A percentile compares a stretch with the other conserved stretches of the same genome.
Evolutionary conservation across 306 rosid genomes (phyloP).

Genomic region (Vachellia collinsii): DNA sequence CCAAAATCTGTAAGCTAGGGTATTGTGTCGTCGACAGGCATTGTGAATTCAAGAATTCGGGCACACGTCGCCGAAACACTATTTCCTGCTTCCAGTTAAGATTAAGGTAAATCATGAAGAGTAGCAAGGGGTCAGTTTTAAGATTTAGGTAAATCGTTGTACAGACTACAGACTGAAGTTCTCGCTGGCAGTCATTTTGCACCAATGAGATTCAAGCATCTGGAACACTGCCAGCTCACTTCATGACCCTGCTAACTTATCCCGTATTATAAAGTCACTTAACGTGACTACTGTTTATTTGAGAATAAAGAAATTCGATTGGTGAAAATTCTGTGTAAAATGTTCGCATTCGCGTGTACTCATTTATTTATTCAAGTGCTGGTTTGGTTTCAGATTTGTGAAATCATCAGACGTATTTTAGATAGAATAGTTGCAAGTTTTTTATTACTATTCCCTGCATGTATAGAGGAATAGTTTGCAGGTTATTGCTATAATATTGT

Average conservation of each 20-base stretch:
- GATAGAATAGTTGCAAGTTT: neutral
- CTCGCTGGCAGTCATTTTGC: neutral
- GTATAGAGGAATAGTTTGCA: neutral
- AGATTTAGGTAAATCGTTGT: neutral
- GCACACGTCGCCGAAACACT: neutral
- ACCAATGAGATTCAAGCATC: conserved; percentile 2
- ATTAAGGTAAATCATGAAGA: neutral
- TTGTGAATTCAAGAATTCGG: neutral
- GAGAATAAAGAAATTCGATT: neutral
- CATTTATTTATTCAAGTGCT: neutral
- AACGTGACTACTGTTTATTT: neutral
- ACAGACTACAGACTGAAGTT: neutral
- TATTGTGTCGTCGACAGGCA: neutral
- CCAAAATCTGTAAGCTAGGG: neutral
- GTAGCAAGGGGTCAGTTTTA: neutral
- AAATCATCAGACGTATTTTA: neutral
- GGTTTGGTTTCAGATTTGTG: neutral
- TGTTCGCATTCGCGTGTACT: neutral
- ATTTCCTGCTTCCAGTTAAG: neutral
- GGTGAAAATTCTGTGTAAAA: neutral
- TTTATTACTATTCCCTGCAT: neutral
- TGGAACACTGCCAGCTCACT: neutral
- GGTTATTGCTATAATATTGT: neutral
- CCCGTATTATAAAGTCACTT: neutral
- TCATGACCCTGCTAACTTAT: neutral